These are phyloP conservation scores for Corchorus olitorius DNA, from an alignment of 345 rosid genomes.

Conservation along the genomic window DNA sequence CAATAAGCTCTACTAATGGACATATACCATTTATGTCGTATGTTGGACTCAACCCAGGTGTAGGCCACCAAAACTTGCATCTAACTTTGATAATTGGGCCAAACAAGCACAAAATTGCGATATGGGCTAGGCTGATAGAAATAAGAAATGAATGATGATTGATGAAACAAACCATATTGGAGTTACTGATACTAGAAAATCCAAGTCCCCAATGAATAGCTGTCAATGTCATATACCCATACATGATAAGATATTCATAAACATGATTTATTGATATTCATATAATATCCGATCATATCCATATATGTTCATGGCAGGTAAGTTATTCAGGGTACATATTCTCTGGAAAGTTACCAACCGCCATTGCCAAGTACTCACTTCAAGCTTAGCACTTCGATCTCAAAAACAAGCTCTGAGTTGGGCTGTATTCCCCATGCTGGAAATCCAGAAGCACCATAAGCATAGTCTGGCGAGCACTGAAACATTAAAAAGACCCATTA, in stretches of 20 bases:
- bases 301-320: constrained; percentile 1
- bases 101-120: neutral
- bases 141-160: too few relatives aligned
- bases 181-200: neutral
- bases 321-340: neutral
- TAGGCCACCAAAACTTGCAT: too few relatives aligned
- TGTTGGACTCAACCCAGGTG: too few relatives aligned
- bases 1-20: neutral
- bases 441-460: constrained; percentile 86
- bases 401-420: constrained; percentile 80
- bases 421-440: constrained; percentile 87
- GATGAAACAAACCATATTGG: neutral
- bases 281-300: neutral
- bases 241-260: neutral
- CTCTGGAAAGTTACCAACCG: neutral
- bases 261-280: neutral
- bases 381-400: constrained; percentile 71
- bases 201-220: neutral
- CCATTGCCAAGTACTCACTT: constrained; percentile 39
- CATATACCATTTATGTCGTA: too few relatives aligned
- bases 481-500: constrained; percentile 21
- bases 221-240: neutral
- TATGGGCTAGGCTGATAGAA: neutral
- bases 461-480: constrained; percentile 96
- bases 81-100: neutral